Evolutionary conservation across 202 grass and related monocot species (phyloP).

Genomic region (Saccharum hybrid): DNA sequence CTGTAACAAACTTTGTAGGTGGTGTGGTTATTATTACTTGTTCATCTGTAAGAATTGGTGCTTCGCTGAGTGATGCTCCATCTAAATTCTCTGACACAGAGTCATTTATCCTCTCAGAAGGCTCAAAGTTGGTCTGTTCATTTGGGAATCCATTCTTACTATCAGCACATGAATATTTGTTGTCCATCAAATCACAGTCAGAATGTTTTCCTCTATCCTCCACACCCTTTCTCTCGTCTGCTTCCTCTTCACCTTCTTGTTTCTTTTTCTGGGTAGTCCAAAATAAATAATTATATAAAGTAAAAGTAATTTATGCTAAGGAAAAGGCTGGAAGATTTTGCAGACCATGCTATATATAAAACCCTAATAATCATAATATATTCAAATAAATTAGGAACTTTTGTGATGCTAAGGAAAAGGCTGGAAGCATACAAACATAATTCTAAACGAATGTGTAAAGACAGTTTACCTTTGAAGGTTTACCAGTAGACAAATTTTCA

Average conservation of each 20-base stretch:
- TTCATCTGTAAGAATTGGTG: constrained; percentile 31
- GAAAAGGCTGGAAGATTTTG: constrained; percentile 36
- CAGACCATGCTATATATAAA: constrained; percentile 3
- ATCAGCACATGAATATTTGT: constrained; percentile 34
- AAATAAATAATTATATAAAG: constrained; percentile 14
- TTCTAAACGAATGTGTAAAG: neutral
- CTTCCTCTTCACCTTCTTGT: constrained; percentile 35
- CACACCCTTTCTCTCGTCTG: neutral
- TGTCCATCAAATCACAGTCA: constrained; percentile 25
- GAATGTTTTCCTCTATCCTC: constrained; percentile 42
- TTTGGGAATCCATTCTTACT: constrained; percentile 33
- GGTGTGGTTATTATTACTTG: constrained; percentile 33
- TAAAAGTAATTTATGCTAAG: constrained; percentile 25
- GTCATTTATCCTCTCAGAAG: constrained; percentile 33
- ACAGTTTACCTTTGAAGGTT: constrained; percentile 49
- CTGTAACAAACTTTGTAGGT: constrained; percentile 36
- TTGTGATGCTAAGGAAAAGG: constrained; percentile 26
- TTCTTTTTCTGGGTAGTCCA: constrained; percentile 47
- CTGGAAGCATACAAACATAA: constrained; percentile 18
- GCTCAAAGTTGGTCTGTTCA: constrained; percentile 13
- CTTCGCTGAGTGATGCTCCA: constrained; percentile 19
- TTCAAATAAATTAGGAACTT: constrained; percentile 19
- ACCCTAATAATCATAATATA: constrained; percentile 23
- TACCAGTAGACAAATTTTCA: constrained; percentile 31
- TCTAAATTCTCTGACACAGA: neutral